Percentiles rank a stretch among this genome's conserved stretches.
Evolutionary conservation across 306 rosid species (phyloP).

Genomic region (Hylodesmum podocarpum): DNA sequence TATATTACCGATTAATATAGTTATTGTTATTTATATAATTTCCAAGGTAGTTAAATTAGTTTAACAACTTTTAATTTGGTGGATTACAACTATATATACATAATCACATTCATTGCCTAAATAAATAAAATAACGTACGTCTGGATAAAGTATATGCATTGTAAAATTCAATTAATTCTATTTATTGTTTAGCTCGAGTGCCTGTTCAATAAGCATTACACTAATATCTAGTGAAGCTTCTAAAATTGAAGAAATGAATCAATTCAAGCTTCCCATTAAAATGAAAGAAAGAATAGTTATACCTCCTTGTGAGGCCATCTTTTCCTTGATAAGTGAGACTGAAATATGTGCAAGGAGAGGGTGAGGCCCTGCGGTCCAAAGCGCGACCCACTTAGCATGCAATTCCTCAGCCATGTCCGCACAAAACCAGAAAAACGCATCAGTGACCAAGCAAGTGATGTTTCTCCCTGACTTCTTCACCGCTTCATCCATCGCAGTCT

Average conservation of each 20-base stretch:
- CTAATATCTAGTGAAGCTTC: background rate
- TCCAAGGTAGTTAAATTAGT: too few relatives aligned
- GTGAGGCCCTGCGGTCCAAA: constrained; percentile 78
- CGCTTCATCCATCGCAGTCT: constrained; percentile 34
- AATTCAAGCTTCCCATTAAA: background rate
- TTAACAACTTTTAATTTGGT: too few relatives aligned
- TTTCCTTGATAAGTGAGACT: constrained; percentile 41
- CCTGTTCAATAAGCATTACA: too few relatives aligned
- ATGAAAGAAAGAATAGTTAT: background rate
- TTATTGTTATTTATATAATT: too few relatives aligned
- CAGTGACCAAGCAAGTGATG: constrained; percentile 58
- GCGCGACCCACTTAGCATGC: constrained; percentile 64
- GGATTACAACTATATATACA: too few relatives aligned
- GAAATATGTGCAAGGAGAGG: constrained; percentile 48
- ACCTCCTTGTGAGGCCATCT: constrained; percentile 22
- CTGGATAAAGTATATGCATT: too few relatives aligned
- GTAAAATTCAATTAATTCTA: background rate
- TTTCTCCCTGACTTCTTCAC: constrained; percentile 34
- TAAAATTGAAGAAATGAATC: background rate
- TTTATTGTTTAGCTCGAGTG: too few relatives aligned
- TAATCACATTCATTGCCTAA: background rate
- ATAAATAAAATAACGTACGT: background rate
- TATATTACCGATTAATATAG: too few relatives aligned
- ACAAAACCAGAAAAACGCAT: constrained; percentile 68
- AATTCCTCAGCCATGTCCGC: constrained; percentile 53